Evolutionary conservation across 2,329 filamentous ascomycete genomes (phyloP).

Genomic region (Alternaria sp.): DNA sequence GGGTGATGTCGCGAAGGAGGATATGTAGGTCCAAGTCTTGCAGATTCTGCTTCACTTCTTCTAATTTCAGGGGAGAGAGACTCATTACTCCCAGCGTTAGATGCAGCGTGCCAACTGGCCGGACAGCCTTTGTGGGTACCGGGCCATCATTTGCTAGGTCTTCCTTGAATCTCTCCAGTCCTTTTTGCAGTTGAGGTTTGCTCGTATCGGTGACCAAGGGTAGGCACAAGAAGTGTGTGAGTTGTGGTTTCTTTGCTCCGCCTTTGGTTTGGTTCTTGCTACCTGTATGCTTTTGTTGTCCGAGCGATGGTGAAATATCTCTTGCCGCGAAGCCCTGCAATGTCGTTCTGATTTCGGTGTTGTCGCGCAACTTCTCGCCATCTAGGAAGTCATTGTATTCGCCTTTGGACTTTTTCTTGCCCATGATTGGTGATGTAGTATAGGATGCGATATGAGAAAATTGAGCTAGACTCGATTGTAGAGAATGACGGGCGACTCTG

Average conservation of each 20-base stretch:
- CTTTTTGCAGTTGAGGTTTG: slow-evolving; percentile 69
- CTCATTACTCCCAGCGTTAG: slow-evolving; percentile 88
- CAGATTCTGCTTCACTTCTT: slow-evolving; percentile 55
- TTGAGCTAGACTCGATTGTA: background rate
- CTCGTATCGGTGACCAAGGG: slow-evolving; percentile 72
- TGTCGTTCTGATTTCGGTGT: slow-evolving; percentile 34
- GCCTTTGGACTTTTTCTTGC: slow-evolving; percentile 37
- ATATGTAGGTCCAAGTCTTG: slow-evolving; percentile 54
- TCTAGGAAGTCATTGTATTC: slow-evolving; percentile 49
- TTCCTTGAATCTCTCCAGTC: slow-evolving; percentile 67
- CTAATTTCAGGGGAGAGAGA: slow-evolving; percentile 62
- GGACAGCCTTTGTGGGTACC: slow-evolving; percentile 72
- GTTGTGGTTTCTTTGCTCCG: slow-evolving; percentile 52
- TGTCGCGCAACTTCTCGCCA: slow-evolving; percentile 43
- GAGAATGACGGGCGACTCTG: background rate
- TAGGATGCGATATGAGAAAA: background rate
- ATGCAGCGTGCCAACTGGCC: slow-evolving; percentile 82
- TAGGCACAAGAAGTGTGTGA: slow-evolving; percentile 80
- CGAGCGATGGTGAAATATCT: slow-evolving; percentile 22
- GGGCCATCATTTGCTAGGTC: slow-evolving; percentile 53
- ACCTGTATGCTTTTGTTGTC: slow-evolving; percentile 15
- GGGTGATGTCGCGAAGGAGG: slow-evolving; percentile 31
- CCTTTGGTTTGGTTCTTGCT: slow-evolving; percentile 22
- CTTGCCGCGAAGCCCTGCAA: slow-evolving; percentile 25
- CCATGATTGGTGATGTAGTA: slow-evolving; percentile 29